Conservation (phyloP, 106 monocot genomes). For the Platanthera zijinensis region DNA sequence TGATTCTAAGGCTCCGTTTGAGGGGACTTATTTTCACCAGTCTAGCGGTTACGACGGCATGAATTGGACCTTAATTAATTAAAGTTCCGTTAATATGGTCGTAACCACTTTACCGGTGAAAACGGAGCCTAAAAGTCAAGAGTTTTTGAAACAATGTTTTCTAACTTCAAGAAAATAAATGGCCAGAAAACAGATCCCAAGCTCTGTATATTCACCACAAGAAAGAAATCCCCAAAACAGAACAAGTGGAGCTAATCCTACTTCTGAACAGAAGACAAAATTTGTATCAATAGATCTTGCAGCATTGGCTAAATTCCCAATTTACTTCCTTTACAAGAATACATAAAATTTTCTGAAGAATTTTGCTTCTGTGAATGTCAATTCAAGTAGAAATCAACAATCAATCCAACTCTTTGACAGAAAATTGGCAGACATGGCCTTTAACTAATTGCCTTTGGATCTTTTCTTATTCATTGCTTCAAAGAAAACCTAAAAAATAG, state of each 20-base stretch:
- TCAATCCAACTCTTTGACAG: background rate
- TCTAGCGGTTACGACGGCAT: too few species aligned
- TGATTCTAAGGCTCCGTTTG: too few species aligned
- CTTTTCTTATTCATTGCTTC: background rate
- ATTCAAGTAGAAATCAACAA: background rate
- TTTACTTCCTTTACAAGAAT: background rate
- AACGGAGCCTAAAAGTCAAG: too few species aligned
- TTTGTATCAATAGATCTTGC: background rate
- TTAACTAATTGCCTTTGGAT: background rate
- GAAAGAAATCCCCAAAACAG: background rate
- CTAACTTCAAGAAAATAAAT: too few species aligned
- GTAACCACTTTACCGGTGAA: too few species aligned
- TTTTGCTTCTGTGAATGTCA: background rate
- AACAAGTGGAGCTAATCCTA: background rate
- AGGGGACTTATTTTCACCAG: too few species aligned
- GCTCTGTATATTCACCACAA: background rate
- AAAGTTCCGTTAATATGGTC: too few species aligned
- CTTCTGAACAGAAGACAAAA: background rate
- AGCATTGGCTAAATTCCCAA: background rate
- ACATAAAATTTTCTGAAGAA: background rate
- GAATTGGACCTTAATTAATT: too few species aligned
- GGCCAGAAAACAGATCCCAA: background rate
- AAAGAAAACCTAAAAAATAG: background rate
- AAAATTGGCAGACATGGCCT: too few species aligned
- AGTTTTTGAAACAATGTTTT: background rate